phyloP scores from a whole-genome alignment of 108 stramenopile species.

The Ochromonas danica region DNA sequence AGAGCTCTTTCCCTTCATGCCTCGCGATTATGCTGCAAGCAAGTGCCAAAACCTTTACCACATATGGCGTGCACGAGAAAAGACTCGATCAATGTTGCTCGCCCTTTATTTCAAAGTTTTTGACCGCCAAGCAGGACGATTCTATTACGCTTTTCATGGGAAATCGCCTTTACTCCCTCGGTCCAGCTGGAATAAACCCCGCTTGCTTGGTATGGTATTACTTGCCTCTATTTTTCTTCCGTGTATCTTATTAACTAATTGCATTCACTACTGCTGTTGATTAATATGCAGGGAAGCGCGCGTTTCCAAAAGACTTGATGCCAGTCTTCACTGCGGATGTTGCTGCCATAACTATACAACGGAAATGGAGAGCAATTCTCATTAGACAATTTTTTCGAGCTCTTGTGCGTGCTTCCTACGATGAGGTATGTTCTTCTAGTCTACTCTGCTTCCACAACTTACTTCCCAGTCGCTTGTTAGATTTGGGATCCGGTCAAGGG shows the following conservation, averaged over 20 bases:
- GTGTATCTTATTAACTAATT: no score
- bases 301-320: constrained; percentile 6
- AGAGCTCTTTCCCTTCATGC: constrained; percentile 29
- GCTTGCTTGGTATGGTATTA: not conserved
- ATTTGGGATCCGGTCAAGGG: constrained; percentile 35
- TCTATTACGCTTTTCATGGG: constrained; percentile 22
- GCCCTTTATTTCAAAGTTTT: constrained; percentile 17
- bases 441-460: no score
- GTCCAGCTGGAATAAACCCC: constrained; percentile 12
- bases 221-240: not conserved
- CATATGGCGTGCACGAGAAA: constrained; percentile 7
- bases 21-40: constrained; percentile 8
- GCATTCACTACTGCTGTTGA: not conserved
- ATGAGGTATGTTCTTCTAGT: no score
- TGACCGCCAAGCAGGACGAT: constrained; percentile 7
- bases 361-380: constrained; percentile 29
- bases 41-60: constrained; percentile 18
- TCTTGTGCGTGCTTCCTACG: not conserved
- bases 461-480: no score
- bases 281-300: constrained; percentile 6
- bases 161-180: not conserved
- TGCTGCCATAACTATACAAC: constrained; percentile 30
- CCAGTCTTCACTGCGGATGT: constrained; percentile 27
- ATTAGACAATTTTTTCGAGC: constrained; percentile 23
- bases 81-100: not conserved